Conservation (phyloP, 345 rosid genomes). For the Linum tenue region DNA sequence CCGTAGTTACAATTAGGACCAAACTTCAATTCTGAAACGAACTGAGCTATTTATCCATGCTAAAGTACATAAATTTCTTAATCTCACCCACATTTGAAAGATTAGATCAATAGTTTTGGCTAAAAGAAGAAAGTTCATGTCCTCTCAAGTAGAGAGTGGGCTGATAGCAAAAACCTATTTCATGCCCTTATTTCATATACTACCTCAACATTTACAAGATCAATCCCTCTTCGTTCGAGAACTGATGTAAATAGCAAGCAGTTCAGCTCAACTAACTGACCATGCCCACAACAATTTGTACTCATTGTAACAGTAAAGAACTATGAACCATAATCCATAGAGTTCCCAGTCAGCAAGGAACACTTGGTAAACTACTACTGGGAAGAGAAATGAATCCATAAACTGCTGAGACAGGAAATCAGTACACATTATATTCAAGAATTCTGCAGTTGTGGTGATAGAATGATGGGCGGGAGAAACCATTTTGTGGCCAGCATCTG, state of each 20-base stretch:
- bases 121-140: neutral
- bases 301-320: neutral
- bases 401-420: no score
- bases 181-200: neutral
- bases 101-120: neutral
- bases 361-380: no score
- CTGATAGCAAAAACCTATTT: neutral
- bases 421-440: no score
- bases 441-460: neutral
- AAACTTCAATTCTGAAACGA: no score
- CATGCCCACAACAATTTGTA: neutral
- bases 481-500: neutral
- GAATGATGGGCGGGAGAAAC: neutral
- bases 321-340: neutral
- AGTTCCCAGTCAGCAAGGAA: no score
- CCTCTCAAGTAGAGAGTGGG: neutral
- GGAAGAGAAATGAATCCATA: no score
- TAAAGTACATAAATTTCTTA: no score
- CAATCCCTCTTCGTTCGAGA: neutral
- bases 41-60: no score
- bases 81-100: neutral
- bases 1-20: neutral
- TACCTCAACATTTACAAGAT: neutral
- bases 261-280: neutral
- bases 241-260: neutral